Percentiles rank a stretch among this genome's conserved stretches.
Evolutionary conservation across 495 filamentous ascomycete genomes (phyloP).

Genomic region (Tetracladium marchalianum): DNA sequence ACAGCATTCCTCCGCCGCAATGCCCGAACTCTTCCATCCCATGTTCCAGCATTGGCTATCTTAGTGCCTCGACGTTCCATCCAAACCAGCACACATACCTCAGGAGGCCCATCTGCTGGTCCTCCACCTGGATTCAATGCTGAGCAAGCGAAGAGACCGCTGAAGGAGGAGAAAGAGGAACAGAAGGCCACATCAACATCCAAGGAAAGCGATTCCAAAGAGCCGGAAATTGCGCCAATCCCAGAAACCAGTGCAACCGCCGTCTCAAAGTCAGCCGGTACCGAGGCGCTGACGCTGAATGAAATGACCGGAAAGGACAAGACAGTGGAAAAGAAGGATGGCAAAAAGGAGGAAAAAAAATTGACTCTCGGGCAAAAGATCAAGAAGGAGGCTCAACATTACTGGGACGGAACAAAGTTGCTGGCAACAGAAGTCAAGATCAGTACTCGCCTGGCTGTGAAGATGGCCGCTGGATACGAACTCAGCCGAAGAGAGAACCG

Average conservation of each 20-base stretch:
- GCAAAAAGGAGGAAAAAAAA: constrained; percentile 76
- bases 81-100: constrained; percentile 62
- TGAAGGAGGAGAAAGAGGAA: constrained; percentile 32
- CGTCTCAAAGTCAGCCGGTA: constrained; percentile 32
- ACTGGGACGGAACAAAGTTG: constrained; percentile 99
- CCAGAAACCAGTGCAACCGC: constrained; percentile 21
- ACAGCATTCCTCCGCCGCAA: constrained; percentile 47
- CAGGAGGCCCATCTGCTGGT: constrained; percentile 42
- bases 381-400: constrained; percentile 85
- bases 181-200: constrained; percentile 21
- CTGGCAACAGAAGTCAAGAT: constrained; percentile 88
- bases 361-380: constrained; percentile 83
- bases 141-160: constrained; percentile 80
- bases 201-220: constrained; percentile 12
- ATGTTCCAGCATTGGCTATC: constrained; percentile 53
- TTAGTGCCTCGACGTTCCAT: constrained; percentile 54
- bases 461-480: constrained; percentile 98
- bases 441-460: constrained; percentile 78
- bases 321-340: constrained; percentile 45
- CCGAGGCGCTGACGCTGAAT: constrained; percentile 30
- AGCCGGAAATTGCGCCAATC: constrained; percentile 12
- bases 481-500: constrained; percentile 86
- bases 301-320: constrained; percentile 35
- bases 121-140: constrained; percentile 93
- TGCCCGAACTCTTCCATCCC: constrained; percentile 46